Conservation (phyloP, 345 rosid species). For the Melastoma malabathricum region DNA sequence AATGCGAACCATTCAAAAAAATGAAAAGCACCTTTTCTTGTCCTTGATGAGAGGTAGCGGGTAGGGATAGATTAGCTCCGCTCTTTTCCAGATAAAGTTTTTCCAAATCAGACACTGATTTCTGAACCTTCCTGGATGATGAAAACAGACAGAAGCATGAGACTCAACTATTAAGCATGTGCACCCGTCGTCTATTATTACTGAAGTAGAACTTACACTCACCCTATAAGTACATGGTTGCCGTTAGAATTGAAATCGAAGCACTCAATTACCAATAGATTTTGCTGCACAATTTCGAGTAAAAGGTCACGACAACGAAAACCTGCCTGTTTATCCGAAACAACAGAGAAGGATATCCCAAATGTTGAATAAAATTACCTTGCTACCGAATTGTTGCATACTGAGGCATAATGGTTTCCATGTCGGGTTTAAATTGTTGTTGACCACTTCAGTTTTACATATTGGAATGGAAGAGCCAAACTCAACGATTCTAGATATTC, state of each 20-base stretch:
- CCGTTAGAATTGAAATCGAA: slow-evolving; percentile 71
- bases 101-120: slow-evolving; percentile 53
- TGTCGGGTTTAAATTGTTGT: slow-evolving; percentile 58
- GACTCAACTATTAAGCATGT: too few relatives aligned
- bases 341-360: background rate
- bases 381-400: slow-evolving; percentile 79
- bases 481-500: slow-evolving; percentile 63
- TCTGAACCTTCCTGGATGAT: slow-evolving; percentile 43
- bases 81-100: slow-evolving; percentile 31
- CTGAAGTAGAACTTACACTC: slow-evolving; percentile 4
- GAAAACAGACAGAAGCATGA: slow-evolving; percentile 1
- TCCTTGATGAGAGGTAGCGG: slow-evolving; percentile 19
- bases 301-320: background rate
- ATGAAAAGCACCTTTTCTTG: slow-evolving; percentile 42
- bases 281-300: slow-evolving; percentile 34
- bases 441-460: slow-evolving; percentile 67
- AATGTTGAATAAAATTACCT: slow-evolving; percentile 27
- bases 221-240: slow-evolving; percentile 63
- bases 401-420: slow-evolving; percentile 55
- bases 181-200: too few relatives aligned
- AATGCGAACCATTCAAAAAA: background rate
- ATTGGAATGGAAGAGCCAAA: slow-evolving; percentile 39
- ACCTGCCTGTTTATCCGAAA: too few relatives aligned
- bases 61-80: slow-evolving; percentile 36
- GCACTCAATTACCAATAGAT: slow-evolving; percentile 68